These are phyloP conservation scores for Pholiota adiposa DNA, from an alignment of 1,284 basidiomycete genomes.

Conservation along the genomic window DNA sequence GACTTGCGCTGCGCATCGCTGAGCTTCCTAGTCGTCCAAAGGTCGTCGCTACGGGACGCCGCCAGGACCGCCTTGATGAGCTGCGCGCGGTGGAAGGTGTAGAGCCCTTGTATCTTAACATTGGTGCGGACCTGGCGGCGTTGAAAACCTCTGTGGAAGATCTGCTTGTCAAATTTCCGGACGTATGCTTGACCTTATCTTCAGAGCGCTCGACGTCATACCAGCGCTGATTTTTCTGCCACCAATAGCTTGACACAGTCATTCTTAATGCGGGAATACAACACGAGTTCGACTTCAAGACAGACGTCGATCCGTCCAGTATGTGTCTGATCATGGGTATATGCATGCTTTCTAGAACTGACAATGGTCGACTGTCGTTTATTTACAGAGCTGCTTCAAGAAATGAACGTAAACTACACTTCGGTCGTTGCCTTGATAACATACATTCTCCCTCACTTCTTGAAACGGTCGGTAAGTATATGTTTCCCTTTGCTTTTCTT, in stretches of 20 bases:
- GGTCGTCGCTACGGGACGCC: conserved; percentile 60
- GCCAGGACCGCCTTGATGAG: conserved; percentile 55
- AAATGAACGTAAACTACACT: conserved; percentile 61
- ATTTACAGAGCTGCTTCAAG: conserved; percentile 45
- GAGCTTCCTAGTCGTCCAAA: conserved; percentile 52
- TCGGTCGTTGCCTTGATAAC: conserved; percentile 55
- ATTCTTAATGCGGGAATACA: conserved; percentile 57
- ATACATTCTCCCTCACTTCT: conserved; percentile 60
- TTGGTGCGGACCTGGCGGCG: conserved; percentile 40
- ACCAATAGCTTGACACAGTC: conserved; percentile 51
- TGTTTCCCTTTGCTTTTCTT: background rate
- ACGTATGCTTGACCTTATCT: conserved; percentile 38
- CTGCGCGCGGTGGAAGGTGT: conserved; percentile 40
- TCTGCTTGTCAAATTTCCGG: conserved; percentile 47
- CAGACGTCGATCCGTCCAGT: conserved; percentile 52
- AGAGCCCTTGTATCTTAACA: conserved; percentile 47
- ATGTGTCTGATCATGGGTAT: conserved; percentile 16
- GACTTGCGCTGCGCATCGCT: conserved; percentile 57
- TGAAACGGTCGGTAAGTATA: conserved; percentile 49
- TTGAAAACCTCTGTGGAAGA: conserved; percentile 46
- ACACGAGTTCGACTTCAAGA: conserved; percentile 53
- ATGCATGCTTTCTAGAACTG: background rate
- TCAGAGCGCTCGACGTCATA: background rate
- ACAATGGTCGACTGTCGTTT: background rate
- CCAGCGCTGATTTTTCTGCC: background rate